A percentile compares a stretch with the other conserved stretches of the same genome.
Evolutionary conservation across 2,329 filamentous ascomycete genomes (phyloP).

Genomic region (Akanthomyces dipterigenus): DNA sequence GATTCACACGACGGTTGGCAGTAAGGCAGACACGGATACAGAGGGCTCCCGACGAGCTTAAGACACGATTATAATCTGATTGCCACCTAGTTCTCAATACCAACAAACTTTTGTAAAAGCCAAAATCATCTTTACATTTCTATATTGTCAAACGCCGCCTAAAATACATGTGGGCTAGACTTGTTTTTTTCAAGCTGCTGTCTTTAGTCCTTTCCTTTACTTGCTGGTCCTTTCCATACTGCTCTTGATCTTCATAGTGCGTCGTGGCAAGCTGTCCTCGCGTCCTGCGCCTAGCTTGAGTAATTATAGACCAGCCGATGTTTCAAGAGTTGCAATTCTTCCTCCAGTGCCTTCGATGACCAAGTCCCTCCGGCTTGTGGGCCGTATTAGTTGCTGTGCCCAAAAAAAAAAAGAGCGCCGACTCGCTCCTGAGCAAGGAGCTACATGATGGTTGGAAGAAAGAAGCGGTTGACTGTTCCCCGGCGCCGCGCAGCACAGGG

Average conservation of each 20-base stretch:
- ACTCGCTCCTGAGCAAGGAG: background rate
- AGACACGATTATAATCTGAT: too few relatives aligned
- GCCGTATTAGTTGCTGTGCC: background rate
- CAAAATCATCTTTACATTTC: slow-evolving; percentile 7
- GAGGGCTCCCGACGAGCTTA: too few relatives aligned
- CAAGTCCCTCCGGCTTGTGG: background rate
- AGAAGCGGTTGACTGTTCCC: background rate
- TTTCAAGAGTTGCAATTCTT: background rate
- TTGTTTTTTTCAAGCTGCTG: background rate
- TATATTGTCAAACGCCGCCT: slow-evolving; percentile 10
- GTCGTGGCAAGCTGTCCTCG: slow-evolving; percentile 3
- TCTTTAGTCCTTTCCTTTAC: background rate
- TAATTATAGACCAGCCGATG: background rate
- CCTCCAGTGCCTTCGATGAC: background rate
- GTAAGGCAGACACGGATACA: too few relatives aligned
- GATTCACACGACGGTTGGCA: too few relatives aligned
- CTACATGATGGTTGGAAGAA: background rate
- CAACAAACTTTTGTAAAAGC: background rate
- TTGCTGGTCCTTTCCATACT: background rate
- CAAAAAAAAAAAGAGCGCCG: background rate
- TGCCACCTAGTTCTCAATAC: too few relatives aligned
- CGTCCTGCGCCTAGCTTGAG: slow-evolving; percentile 5
- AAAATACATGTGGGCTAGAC: slow-evolving; percentile 2
- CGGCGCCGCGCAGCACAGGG: background rate
- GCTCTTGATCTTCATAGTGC: slow-evolving; percentile 1